phyloP scores from a whole-genome alignment of 208 protist genomes.

The Leishmania turanica region DNA sequence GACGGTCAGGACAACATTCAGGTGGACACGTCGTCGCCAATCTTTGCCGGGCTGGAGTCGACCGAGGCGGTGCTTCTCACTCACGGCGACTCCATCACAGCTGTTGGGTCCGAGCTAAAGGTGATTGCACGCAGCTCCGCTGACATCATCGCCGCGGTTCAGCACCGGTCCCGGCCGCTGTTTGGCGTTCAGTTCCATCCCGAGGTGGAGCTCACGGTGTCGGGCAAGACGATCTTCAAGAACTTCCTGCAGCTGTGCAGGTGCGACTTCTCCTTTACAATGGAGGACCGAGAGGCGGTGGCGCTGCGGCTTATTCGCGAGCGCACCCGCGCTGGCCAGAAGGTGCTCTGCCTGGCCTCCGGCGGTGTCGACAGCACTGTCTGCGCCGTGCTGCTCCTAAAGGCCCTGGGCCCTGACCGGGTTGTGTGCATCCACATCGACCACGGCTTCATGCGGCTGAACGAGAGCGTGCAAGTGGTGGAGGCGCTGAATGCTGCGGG shows the following conservation, averaged over 20 bases:
- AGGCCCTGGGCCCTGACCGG: slow-evolving; percentile 94
- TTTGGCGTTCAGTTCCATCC: slow-evolving; percentile 98
- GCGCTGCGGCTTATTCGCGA: slow-evolving; percentile 92
- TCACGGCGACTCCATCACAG: slow-evolving; percentile 92
- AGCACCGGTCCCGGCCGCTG: slow-evolving; percentile 63
- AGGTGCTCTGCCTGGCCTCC: slow-evolving; percentile 96
- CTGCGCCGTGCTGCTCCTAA: slow-evolving; percentile 95
- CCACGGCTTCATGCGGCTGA: slow-evolving; percentile 97
- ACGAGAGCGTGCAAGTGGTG: slow-evolving; percentile 90
- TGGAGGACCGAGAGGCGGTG: slow-evolving; percentile 88
- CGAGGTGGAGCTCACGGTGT: slow-evolving; percentile 96
- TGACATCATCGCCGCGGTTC: slow-evolving; percentile 83
- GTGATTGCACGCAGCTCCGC: slow-evolving; percentile 69
- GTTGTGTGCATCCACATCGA: slow-evolving; percentile 98
- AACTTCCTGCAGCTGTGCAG: slow-evolving; percentile 95
- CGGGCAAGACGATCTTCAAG: slow-evolving; percentile 92
- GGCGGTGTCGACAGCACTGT: slow-evolving; percentile 99
- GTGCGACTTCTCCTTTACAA: slow-evolving; percentile 80
- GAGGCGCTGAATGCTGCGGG: slow-evolving; percentile 75
- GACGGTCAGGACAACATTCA: slow-evolving; percentile 94
- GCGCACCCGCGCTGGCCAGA: slow-evolving; percentile 81
- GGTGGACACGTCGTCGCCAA: slow-evolving; percentile 50
- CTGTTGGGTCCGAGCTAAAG: slow-evolving; percentile 41
- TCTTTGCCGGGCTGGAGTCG: slow-evolving; percentile 69
- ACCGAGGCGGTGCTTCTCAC: slow-evolving; percentile 93